A percentile compares a stretch with the other conserved stretches of the same genome.
Evolutionary conservation across 192 early-diverging fungal species (phyloP).

Genomic region (Lobosporangium transversale): DNA sequence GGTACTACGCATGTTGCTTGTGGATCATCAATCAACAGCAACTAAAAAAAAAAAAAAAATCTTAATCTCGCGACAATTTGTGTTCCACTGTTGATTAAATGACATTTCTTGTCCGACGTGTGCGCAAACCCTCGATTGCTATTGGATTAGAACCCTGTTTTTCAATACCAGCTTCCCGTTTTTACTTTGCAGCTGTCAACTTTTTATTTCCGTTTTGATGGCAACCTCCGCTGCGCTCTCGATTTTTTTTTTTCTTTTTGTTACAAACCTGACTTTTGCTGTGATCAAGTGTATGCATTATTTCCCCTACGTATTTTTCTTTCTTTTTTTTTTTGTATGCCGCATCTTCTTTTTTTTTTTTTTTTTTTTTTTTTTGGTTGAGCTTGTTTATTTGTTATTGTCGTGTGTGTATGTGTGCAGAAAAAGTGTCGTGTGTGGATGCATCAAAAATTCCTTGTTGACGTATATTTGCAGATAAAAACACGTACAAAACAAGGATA

Average conservation of each 20-base stretch:
- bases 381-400: neutral
- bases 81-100: too few relatives aligned
- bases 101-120: neutral
- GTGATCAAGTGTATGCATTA: too few relatives aligned
- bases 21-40: too few relatives aligned
- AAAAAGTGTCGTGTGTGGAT: conserved; percentile 1
- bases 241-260: conserved; percentile 4
- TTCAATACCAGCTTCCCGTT: neutral
- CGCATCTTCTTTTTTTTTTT: conserved; percentile 5
- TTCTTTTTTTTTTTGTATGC: neutral
- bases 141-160: conserved; percentile 4
- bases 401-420: conserved; percentile 12
- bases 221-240: conserved; percentile 13
- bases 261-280: too few relatives aligned
- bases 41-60: too few relatives aligned
- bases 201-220: conserved; percentile 11
- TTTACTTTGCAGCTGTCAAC: neutral
- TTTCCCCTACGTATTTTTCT: neutral
- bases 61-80: too few relatives aligned
- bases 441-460: neutral
- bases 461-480: neutral
- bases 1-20: too few relatives aligned
- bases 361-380: conserved; percentile 14
- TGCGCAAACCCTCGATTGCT: neutral
- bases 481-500: too few relatives aligned